Evolutionary conservation across 495 filamentous ascomycete genomes (phyloP).

Genomic region (Daldinia bambusicola): DNA sequence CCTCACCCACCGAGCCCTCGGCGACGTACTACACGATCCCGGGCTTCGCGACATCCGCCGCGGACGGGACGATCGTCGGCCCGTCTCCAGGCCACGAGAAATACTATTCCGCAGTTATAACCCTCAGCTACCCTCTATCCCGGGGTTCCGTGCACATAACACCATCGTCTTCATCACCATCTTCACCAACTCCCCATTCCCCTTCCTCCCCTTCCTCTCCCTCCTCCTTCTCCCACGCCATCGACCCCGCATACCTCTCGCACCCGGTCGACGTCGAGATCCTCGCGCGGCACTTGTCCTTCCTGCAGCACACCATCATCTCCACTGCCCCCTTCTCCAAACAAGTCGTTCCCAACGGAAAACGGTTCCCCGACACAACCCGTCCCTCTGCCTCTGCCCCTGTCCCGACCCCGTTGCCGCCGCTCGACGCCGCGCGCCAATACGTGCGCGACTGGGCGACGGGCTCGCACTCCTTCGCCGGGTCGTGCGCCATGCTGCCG

Average conservation of each 20-base stretch:
- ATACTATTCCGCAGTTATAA: neutral
- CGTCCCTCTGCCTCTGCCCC: neutral
- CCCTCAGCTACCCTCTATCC: neutral
- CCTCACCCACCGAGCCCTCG: neutral
- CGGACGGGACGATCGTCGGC: neutral
- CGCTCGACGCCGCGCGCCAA: neutral
- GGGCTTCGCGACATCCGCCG: neutral
- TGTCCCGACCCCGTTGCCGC: neutral
- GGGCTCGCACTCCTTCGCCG: neutral
- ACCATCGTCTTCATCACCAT: neutral
- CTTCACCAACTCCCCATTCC: no score
- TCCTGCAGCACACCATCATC: neutral
- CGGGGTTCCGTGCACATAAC: constrained; percentile 1
- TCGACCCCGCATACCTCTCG: neutral
- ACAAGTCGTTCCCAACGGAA: neutral
- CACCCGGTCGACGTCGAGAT: neutral
- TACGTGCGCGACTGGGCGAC: neutral
- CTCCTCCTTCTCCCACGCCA: neutral
- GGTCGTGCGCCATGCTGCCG: neutral
- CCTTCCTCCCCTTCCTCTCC: neutral
- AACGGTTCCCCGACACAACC: neutral
- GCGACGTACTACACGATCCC: neutral
- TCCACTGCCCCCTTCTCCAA: neutral
- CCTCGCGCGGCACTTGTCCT: neutral
- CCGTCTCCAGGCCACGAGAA: neutral